Base-by-base conservation (phyloP, 352 stramenopile genomes). In the Phytophthora capsici region DNA sequence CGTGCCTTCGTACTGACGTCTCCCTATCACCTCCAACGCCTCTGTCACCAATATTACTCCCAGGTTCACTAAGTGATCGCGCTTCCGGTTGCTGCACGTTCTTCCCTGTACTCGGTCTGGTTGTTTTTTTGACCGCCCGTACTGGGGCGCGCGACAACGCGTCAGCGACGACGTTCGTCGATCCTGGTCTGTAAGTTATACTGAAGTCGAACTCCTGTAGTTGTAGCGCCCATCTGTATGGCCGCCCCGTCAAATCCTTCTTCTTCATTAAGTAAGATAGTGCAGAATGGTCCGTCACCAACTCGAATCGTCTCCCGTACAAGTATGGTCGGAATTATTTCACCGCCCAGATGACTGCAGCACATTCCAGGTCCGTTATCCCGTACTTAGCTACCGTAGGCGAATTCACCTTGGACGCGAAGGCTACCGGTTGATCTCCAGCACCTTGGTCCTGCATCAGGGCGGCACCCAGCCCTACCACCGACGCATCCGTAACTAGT, bases 301-400 rank as follows among this genome's bases (percentile, higher is more conserved):
- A 28, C 6, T 28, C 25, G 6, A 28, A 28, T 28, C 25, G 2
- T 6, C 25, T 2, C 6, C 49, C 36, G 16, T 57, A 57, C 3
- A 46, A 8, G n/a, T 46, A 57, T 2, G 23, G 49, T 5, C 49
- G 1, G 16, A 52, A 6, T 52, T 40, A 8, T n/a, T n/a, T n/a
- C n/a, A 30, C 41, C 3, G 20, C 41, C 41, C 38, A 45, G 8
- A 45, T 45, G 4, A 41, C 38, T 26, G 58, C 71, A 0, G 65
- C 28, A 40, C 68, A 73, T 36, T 80, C 64, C 1, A 80, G 26
- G 12, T 80, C 53, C 0, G 57, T 71, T 20, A 77, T 69, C 1
- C 26, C 3, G 6, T 75, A 73, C 32, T 69, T 69, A 1, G 63
- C 63, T 17, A 71, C 53, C 0, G 58, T 50, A 1, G 20, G 5